A percentile compares a stretch with the other conserved stretches of the same genome.
These are phyloP conservation scores for Sordariomycetes sp. DNA, from an alignment of 2,329 filamentous ascomycete species.

Conservation along the genomic window DNA sequence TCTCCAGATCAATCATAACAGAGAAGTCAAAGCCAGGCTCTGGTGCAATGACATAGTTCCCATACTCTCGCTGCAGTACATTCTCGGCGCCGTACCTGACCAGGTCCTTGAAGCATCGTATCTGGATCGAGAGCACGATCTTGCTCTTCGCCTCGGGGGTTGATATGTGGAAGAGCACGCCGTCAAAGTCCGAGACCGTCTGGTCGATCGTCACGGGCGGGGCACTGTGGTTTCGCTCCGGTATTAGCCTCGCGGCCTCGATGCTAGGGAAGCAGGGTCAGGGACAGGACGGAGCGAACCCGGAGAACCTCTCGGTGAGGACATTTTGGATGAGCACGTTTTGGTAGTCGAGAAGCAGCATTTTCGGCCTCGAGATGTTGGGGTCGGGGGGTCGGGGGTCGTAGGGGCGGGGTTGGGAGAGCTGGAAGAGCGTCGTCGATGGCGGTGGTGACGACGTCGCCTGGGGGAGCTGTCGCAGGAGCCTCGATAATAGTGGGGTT, in stretches of 20 bases:
- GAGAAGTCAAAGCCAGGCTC: conserved; percentile 96
- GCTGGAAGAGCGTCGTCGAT: not conserved
- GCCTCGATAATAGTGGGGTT: not conserved
- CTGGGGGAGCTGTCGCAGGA: not conserved
- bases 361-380: conserved; percentile 16
- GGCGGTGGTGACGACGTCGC: not conserved
- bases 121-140: conserved; percentile 87
- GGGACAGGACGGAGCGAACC: conserved; percentile 32
- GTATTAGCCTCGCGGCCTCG: conserved; percentile 14
- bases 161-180: conserved; percentile 96
- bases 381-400: no score
- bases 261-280: not conserved
- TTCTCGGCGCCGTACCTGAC: conserved; percentile 86
- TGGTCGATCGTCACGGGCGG: conserved; percentile 87
- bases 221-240: conserved; percentile 46
- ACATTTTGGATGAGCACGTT: conserved; percentile 97
- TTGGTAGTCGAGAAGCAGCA: conserved; percentile 97
- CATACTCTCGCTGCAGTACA: conserved; percentile 90
- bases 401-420: not conserved
- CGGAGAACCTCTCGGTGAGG: conserved; percentile 86
- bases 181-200: conserved; percentile 97
- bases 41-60: conserved; percentile 74
- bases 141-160: conserved; percentile 89
- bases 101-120: conserved; percentile 90
- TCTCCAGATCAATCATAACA: conserved; percentile 78